Base-by-base conservation (phyloP, 1,284 basidiomycete genomes). In the Microbotryum lychnidis-dioicae region DNA sequence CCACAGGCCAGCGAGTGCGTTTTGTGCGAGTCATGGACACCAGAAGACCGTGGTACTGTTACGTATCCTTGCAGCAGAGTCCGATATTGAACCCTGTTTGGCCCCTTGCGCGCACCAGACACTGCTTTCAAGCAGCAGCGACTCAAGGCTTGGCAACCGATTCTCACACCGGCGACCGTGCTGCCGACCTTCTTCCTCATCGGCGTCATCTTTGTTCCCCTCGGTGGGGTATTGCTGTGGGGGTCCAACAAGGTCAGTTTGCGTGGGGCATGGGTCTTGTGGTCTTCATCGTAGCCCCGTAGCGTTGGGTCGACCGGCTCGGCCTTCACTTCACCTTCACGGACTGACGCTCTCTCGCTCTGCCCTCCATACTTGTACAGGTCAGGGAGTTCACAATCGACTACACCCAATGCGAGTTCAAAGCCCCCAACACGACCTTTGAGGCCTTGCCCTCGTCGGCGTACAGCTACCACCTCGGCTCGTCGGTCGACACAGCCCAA, bases 41-140 rank as follows among this genome's bases (percentile, higher is more conserved):
- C 8, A 10, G 46, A 8, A 20, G 20, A 42, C 12, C 5, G n/a
- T 9, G 37, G 23, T 45, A 31, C 1, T 14, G 54, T 33, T 23
- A 42, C 37, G 23, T 4, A 9, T 1, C 23, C 10, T 8, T 55
- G 12, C 37, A 25, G 37, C 21, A 10, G 44, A 27, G 27, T 27
- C 27, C 27, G 27, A 27, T 27, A 27, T 6, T 27, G 27, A 27
- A 6, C 27, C 27, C 27, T 4, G 27, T 27, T 6, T 27, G 27
- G 5, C 0, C 27, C 27, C 1, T 6, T 27, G 6, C 27, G 27
- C 27, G 27, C 27, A 27, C 4, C 27, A 27, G 27, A 27, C 78
- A 98, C 94, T 56, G 94, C 94, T 50, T 97, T 97, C 84, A 97
- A 97, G 79, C 96, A 99, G 76, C 96, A 99, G 77, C 89, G 96